Base-by-base conservation (phyloP, 2,329 filamentous ascomycete genomes). In the Aspergillus ochraceus region DNA sequence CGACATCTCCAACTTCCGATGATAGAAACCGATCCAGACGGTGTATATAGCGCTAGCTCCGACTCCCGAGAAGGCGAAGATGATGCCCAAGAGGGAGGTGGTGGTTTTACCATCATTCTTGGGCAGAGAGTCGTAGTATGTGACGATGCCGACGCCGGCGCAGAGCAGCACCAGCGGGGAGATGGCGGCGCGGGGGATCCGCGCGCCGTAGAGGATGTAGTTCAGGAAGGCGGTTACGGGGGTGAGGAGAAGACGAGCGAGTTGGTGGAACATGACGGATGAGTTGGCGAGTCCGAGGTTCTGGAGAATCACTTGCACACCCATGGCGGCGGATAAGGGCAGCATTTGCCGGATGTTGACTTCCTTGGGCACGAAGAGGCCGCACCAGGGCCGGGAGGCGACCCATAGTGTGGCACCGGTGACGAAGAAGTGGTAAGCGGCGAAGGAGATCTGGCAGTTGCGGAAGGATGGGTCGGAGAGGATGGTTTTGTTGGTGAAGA, bases 401-500 rank as follows among this genome's bases (percentile, higher is more conserved):
- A 59, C 50, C 64, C 64, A 68, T 52, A 68, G 42, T 10, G 66
- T 66, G 22, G 55, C 52, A 2, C 63, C 64, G 3, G 66, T 68
- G 47, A 68, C 61, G 22, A 62, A 65, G 59, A 68, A 68, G 45
- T 68, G 66, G 51, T 68, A 68, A 12, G 64, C 60, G 2, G 66
- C 66, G 49, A 68, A 66, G n/a, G 66, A 63, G 4, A 66, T 52
- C 56, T 68, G 66, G 22, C 63, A 64, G 54, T 65, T 64, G 42
- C 58, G 59, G 39, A 68, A 66, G 9, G 63, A 64, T 9, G 55
- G 39, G 49, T 66, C 56, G 6, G 63, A 63, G 45, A 68, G 59
- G 30, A 68, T 64, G 26, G 57, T 58, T 56, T 66, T 68, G 58
- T 68, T 68, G 5, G 64, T 66, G 59, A 68, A 68, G 0, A 67